phyloP scores from a whole-genome alignment of 257 asterid genomes.

The Solanum appendiculatum region DNA sequence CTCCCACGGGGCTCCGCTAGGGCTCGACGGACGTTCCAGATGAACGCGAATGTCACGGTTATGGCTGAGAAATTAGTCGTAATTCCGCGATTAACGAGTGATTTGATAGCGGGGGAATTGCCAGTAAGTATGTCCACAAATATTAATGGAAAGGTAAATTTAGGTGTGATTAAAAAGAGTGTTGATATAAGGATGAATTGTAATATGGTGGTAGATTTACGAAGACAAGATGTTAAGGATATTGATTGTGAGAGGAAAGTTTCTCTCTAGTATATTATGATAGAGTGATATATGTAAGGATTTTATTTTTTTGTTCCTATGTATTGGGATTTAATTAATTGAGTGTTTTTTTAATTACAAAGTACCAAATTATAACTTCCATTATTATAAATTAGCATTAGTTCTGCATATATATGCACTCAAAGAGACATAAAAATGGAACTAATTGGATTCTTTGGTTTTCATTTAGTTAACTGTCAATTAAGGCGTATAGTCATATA shows the following conservation, averaged over 20 bases:
- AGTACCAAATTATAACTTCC: neutral
- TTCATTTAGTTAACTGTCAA: neutral
- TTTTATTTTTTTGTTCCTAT: neutral
- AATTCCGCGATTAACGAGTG: constrained; percentile 9
- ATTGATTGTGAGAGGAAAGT: constrained; percentile 15
- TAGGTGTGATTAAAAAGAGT: constrained; percentile 10
- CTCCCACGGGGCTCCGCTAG: neutral
- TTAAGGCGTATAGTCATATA: neutral
- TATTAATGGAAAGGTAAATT: constrained; percentile 19
- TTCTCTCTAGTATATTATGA: constrained; percentile 1
- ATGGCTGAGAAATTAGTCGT: constrained; percentile 5
- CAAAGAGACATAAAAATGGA: neutral
- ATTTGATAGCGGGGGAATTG: constrained; percentile 10
- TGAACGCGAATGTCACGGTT: constrained; percentile 3
- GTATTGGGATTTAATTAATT: neutral
- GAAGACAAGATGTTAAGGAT: constrained; percentile 4
- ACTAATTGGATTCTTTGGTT: neutral
- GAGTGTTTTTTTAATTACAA: neutral
- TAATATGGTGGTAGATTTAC: constrained; percentile 7
- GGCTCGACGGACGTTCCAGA: constrained; percentile 8
- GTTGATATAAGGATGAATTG: constrained; percentile 17
- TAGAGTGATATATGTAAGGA: neutral
- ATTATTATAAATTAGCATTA: neutral
- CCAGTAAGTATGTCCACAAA: constrained; percentile 14
- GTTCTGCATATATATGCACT: neutral